phyloP scores from a whole-genome alignment of 2,329 filamentous ascomycete genomes.

The Cladobotryum mycophilum region DNA sequence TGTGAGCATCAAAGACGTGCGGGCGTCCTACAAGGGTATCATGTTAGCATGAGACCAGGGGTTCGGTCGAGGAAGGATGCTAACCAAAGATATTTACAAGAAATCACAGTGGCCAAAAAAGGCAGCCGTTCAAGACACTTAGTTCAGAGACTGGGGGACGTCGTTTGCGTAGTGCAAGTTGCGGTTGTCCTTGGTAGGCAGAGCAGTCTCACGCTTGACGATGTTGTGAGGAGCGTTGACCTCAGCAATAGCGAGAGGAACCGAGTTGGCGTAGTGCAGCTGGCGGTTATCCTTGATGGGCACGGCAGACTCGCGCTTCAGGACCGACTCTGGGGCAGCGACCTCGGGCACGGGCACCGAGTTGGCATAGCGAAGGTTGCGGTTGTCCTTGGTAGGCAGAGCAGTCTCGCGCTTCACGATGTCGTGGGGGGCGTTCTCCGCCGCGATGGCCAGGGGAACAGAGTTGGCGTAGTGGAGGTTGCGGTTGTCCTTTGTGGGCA shows the following conservation, averaged over 20 bases:
- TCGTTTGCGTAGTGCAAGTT: constrained; percentile 6
- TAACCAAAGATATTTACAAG: constrained; percentile 11
- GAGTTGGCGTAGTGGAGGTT: constrained; percentile 10
- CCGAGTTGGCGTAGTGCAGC: constrained; percentile 10
- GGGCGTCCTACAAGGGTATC: too few species aligned
- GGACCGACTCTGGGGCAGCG: too few species aligned
- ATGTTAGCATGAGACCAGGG: neutral
- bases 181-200: constrained; percentile 5
- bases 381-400: constrained; percentile 4
- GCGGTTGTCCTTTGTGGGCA: constrained; percentile 1
- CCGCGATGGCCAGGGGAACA: neutral
- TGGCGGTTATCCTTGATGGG: constrained; percentile 2
- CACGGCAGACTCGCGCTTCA: neutral
- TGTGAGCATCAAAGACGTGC: too few species aligned
- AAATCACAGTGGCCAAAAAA: constrained; percentile 1
- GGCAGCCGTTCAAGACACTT: too few species aligned
- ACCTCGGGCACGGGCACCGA: neutral
- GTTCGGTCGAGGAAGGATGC: neutral
- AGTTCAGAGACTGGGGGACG: neutral
- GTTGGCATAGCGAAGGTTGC: constrained; percentile 9
- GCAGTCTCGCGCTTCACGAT: neutral
- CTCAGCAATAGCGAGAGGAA: neutral
- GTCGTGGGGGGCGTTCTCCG: neutral
- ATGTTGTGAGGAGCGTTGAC: neutral
- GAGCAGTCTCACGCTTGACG: neutral